Evolutionary conservation across 1,284 basidiomycete species (phyloP), one percentile per base, ranked within the genome.

Genomic region (Porogramme epimiltina): DNA sequence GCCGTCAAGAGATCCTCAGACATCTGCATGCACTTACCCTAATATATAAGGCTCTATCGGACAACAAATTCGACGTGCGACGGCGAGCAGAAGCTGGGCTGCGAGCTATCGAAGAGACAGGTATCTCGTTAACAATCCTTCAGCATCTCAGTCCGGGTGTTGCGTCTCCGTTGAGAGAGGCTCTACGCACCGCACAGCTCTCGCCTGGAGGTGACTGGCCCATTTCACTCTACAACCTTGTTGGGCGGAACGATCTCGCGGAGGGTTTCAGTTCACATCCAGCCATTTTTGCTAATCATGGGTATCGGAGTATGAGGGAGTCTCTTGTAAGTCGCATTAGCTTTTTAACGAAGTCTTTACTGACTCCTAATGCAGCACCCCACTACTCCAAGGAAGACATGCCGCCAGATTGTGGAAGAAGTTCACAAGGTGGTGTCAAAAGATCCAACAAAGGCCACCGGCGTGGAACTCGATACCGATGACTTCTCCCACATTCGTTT

Each of bases 401-500:
- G 86, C 44, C 74, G 70, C 10, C 69, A 76, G 22, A 72, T 88
- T 44, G 71, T 82, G 20, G 66, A 75, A 79, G 55, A 78, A 78
- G 24, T 77, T 76, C 52, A 69, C 68, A 38, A 74, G 78, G 10
- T 79, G 22, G 52, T 78, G 28, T 64, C 70, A 5, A 82, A 80
- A 41, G 82, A 86, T 61, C 67, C 81, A 0, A 77, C 81, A 51
- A 70, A 73, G 5, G 74, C 81, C 4, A 79, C 87, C 11, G 89
- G 88, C 0, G 84, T 89, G 8, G 89, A 91, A 54, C 71, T 90
- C 4, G 82, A 82, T 46, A 67, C 85, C 39, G 80, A 85, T 45
- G 87, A 88, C 42, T 90, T 91, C 65, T 85, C 89, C 0, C 84
- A 85, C 50, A 88, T 94, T 47, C 82, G 93, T 5, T 95, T 95